Evolutionary conservation across 148 eudicot species (phyloP), one percentile per base, ranked within the genome.

Genomic region (Dianthus caryophyllus): DNA sequence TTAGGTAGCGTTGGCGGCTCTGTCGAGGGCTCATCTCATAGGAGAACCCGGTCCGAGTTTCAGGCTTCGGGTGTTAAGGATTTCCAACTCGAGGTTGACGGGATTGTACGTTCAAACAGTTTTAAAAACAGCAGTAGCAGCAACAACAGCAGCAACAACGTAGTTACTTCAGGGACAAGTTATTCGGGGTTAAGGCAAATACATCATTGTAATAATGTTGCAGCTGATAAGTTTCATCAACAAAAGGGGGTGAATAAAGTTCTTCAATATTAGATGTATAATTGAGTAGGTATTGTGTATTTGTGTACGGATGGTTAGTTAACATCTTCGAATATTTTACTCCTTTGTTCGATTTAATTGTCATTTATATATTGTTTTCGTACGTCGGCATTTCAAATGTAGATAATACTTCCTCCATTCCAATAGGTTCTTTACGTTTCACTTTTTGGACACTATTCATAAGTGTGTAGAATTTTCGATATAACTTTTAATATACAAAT

Each of bases 11-110:
- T 44, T 31, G 30, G 25, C 0, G 73, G 48, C 46, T 74, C 73
- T 0, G 33, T 74, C 16, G 68, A 48, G 0, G 78, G 78, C 6
- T 75, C 78, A 9, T 75, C 78, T 5, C 78, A 69, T 38, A 38
- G 78, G 21, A 46, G 78, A 16, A 75, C 78, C 13, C 73, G 61
- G 15, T 75, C 78, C 5, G 78, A 75, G 60, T 75, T 75, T 36
- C 68, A 60, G 53, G 41, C 65, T 1, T 70, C 70, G 18, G 62
- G 50, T 64, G 24, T 68, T 0, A 9, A 56, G 27, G 69, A 75
- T 36, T 64, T 75, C 16, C 78, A 55, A 26, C 73, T 69, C 27
- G 60, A 75, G 14, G 78, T 75, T 48, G 73, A 75, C 12, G 59
- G 58, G 41, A 64, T 47, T 48, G 48, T 75, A 6, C 73, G 78